These are phyloP conservation scores for Tremella mesenterica DNA, from an alignment of 768 basidiomycete genomes.

Conservation along the genomic window DNA sequence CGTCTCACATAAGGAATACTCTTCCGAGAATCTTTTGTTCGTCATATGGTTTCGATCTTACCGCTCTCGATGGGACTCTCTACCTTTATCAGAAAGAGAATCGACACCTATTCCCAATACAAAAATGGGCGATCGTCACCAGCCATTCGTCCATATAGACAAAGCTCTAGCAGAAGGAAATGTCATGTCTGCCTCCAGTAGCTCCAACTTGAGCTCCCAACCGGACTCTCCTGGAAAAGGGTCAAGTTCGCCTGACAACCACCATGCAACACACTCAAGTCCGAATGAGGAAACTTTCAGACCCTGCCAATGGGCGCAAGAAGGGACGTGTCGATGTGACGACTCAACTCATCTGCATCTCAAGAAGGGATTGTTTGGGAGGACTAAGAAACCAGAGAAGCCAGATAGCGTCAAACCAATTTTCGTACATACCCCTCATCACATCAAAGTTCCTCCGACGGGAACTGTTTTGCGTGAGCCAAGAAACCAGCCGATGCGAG, in stretches of 20 bases:
- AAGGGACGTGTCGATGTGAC: slow-evolving; percentile 1
- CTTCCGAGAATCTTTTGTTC: slow-evolving; percentile 36
- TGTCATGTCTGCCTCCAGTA: not conserved
- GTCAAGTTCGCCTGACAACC: not conserved
- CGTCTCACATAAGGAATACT: slow-evolving; percentile 32
- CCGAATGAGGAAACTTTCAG: not conserved
- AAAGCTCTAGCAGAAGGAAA: slow-evolving; percentile 3
- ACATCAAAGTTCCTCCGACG: slow-evolving; percentile 21
- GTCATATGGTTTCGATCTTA: slow-evolving; percentile 39
- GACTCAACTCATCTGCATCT: not conserved
- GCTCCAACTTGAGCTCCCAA: too few relatives aligned
- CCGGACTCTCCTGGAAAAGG: too few relatives aligned
- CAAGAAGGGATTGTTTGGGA: too few relatives aligned
- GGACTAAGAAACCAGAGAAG: too few relatives aligned
- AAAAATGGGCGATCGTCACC: slow-evolving; percentile 23
- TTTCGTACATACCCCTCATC: slow-evolving; percentile 1
- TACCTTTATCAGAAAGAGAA: slow-evolving; percentile 8
- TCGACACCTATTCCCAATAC: slow-evolving; percentile 29
- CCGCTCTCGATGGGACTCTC: slow-evolving; percentile 13
- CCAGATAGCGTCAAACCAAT: too few relatives aligned
- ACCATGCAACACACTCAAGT: not conserved
- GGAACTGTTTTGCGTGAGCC: slow-evolving; percentile 18
- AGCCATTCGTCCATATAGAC: slow-evolving; percentile 32
- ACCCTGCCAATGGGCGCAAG: slow-evolving; percentile 8
- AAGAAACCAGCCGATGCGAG: slow-evolving; percentile 31